Evolutionary conservation across 2,329 filamentous ascomycete genomes (phyloP), one percentile per base, ranked within the genome.

Genomic region (Phaeophleospora eucalypticola): DNA sequence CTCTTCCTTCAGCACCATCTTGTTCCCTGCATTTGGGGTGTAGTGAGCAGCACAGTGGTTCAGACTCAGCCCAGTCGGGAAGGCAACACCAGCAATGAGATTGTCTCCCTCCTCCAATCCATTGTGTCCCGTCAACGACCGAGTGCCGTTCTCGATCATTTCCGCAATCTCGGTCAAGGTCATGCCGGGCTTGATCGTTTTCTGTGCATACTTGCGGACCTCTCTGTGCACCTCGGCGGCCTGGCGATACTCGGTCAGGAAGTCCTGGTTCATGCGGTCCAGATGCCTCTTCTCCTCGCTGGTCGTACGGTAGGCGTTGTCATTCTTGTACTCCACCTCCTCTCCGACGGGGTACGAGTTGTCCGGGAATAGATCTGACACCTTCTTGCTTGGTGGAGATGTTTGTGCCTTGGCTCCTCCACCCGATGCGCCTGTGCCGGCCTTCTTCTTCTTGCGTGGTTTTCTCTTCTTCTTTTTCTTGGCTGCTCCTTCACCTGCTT

Each of bases 1-100:
- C 52, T 81, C 78, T 62, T 86, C 74, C 48, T 93, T 72, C 27
- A 89, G 69, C 59, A 85, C 79, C 65, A 89, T 87, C 67, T 82
- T 84, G 61, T 77, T 70, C 2, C 77, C 75, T 1, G 77, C 72
- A 55, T 79, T 81, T 4, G 78, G 78, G 1, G 76, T 79, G 57
- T 70, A 81, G 61, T 81, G 78, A 4, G 78, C 78, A 12, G 71
- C 76, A 35, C 70, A 66, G 52, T 80, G 70, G 53, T 81, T 79
- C 44, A 80, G 57, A 47, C 69, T 74, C 18, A 80, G 56, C 0
- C 78, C 78, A 3, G 76, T 79, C 0, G 78, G 78, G 56, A 81
- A 81, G 14, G 74, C 78, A 63, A 80, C 68, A 37, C 78, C 75
- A 3, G 72, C 73, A 40, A 72, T 68, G 38, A 80, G 62, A 44